Evolutionary conservation across 2,329 filamentous ascomycete species (phyloP).

Genomic region (Pestalotiopsis sp.): DNA sequence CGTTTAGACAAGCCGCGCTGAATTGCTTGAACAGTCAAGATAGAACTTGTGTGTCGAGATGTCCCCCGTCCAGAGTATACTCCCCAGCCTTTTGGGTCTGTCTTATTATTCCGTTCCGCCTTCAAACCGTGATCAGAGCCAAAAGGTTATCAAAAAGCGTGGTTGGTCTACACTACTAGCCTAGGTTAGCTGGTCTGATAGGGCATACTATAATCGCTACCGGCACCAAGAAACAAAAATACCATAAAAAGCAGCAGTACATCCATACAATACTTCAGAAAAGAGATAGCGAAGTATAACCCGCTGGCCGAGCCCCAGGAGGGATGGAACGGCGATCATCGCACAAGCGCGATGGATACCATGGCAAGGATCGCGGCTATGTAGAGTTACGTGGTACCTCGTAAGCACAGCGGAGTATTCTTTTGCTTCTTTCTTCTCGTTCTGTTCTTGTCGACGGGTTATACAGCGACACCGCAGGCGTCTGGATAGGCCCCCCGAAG

Average conservation of each 20-base stretch:
- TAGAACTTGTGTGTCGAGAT: background rate
- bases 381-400: slow-evolving; percentile 13
- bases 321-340: slow-evolving; percentile 26
- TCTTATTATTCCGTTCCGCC: background rate
- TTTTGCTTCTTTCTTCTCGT: background rate
- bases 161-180: background rate
- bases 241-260: background rate
- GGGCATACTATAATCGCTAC: background rate
- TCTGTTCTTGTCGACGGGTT: background rate
- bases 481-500: background rate
- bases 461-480: background rate
- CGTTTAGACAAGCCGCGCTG: background rate
- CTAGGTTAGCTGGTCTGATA: background rate
- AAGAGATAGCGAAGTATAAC: slow-evolving; percentile 14
- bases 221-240: background rate
- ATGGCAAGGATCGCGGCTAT: slow-evolving; percentile 28
- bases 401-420: slow-evolving; percentile 17
- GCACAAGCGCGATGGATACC: slow-evolving; percentile 31
- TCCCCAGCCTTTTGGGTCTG: background rate
- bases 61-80: background rate
- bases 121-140: background rate
- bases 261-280: background rate
- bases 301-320: background rate
- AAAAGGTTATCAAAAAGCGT: background rate
- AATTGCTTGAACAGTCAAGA: background rate